Percentiles rank a stretch among this genome's conserved stretches.
These are phyloP conservation scores for Aaosphaeria pasadenensis DNA, from an alignment of 2,329 filamentous ascomycete species.

Conservation along the genomic window DNA sequence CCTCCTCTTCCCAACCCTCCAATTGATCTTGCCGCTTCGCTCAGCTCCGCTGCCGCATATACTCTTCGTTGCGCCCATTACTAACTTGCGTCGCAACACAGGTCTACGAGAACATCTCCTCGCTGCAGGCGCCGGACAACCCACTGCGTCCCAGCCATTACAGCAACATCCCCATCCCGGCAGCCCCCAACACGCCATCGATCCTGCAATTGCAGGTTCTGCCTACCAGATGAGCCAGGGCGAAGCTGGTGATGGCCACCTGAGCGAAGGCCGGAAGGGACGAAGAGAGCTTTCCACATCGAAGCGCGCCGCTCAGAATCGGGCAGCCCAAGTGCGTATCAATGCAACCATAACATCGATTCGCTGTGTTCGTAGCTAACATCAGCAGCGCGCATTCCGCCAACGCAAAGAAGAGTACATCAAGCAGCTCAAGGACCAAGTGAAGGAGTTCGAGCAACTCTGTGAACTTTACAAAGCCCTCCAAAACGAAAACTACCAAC, in stretches of 20 bases:
- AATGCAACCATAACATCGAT: no score
- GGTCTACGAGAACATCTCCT: constrained; percentile 64
- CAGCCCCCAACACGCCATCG: constrained; percentile 53
- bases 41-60: background rate
- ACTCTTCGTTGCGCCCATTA: constrained; percentile 17
- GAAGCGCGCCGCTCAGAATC: constrained; percentile 93
- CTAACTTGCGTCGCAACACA: constrained; percentile 35
- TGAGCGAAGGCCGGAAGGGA: constrained; percentile 58
- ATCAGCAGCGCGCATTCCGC: constrained; percentile 79
- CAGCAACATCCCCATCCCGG: constrained; percentile 34
- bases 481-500: constrained; percentile 82
- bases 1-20: constrained; percentile 1
- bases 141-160: constrained; percentile 27
- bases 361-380: constrained; percentile 10
- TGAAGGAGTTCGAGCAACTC: constrained; percentile 74
- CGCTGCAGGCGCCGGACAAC: constrained; percentile 48
- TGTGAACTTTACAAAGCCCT: constrained; percentile 76
- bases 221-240: constrained; percentile 48
- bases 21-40: background rate
- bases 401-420: constrained; percentile 98
- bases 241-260: constrained; percentile 46
- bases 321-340: constrained; percentile 80
- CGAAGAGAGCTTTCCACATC: constrained; percentile 93
- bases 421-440: constrained; percentile 93
- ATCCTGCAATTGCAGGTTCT: constrained; percentile 55